Evolutionary conservation across 2,329 filamentous ascomycete species (phyloP).

Genomic region (Leptographium radiaticola): DNA sequence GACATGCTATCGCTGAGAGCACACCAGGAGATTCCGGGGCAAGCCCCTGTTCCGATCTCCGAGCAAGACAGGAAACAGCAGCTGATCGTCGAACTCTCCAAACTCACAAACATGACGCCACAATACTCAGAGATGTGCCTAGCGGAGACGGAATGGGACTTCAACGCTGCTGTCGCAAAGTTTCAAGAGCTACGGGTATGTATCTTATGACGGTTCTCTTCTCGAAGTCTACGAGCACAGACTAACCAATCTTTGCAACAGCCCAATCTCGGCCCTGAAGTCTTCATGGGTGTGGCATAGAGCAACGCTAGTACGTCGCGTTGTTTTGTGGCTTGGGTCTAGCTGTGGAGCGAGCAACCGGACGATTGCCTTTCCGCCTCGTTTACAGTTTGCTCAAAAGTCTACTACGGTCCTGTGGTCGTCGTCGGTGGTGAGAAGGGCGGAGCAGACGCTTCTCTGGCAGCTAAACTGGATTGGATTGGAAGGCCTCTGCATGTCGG

Average conservation of each 20-base stretch:
- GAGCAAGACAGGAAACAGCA: conserved; percentile 43
- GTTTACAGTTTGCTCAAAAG: background rate
- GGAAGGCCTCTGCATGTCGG: background rate
- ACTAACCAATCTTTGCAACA: conserved; percentile 3
- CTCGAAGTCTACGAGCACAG: background rate
- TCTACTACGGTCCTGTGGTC: background rate
- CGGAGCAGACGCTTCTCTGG: background rate
- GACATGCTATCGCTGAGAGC: conserved; percentile 66
- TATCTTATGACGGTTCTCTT: background rate
- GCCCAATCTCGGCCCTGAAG: conserved; percentile 10
- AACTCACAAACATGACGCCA: conserved; percentile 66
- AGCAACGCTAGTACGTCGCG: background rate
- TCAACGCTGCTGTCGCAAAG: conserved; percentile 57
- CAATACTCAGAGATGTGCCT: conserved; percentile 74
- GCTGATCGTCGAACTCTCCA: conserved; percentile 62
- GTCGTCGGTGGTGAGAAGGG: background rate
- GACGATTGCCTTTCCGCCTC: background rate
- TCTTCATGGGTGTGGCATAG: conserved; percentile 8
- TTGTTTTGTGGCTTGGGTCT: background rate
- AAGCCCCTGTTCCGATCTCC: conserved; percentile 14
- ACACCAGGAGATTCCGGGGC: conserved; percentile 39
- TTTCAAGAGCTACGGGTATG: conserved; percentile 66
- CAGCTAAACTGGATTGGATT: background rate
- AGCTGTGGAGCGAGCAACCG: background rate
- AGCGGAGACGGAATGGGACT: conserved; percentile 66